Evolutionary conservation across 345 rosid genomes (phyloP).

Genomic region (Dimocarpus longan): DNA sequence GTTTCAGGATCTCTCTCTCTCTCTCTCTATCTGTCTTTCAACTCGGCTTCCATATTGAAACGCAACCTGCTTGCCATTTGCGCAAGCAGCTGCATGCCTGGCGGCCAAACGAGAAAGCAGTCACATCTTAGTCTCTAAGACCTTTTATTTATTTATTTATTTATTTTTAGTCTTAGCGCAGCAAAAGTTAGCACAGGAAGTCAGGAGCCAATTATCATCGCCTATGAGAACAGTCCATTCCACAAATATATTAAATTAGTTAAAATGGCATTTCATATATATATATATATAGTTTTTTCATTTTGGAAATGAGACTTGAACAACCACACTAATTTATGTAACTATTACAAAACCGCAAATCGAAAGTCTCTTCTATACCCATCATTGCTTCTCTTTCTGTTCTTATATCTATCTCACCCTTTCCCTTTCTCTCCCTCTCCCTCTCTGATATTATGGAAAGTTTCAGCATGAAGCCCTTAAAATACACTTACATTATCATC

Average conservation of each 20-base stretch:
- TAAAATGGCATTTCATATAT: neutral
- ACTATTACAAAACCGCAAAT: neutral
- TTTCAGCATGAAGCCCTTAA: neutral
- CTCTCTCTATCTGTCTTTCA: neutral
- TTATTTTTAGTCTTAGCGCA: neutral
- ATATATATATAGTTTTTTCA: slow-evolving; percentile 9
- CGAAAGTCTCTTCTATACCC: neutral
- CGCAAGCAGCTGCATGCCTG: neutral
- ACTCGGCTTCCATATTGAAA: neutral
- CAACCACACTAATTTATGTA: slow-evolving; percentile 24
- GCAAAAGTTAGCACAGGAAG: too few species aligned
- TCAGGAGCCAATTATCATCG: neutral
- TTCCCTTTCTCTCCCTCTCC: neutral
- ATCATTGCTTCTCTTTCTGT: neutral
- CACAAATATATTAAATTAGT: neutral
- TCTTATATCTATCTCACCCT: neutral
- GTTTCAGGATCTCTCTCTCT: neutral
- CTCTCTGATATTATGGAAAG: slow-evolving; percentile 15
- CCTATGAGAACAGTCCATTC: neutral
- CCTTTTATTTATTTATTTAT: too few species aligned
- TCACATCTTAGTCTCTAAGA: too few species aligned
- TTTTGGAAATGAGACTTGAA: slow-evolving; percentile 18
- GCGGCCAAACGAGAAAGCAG: too few species aligned
- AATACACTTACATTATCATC: neutral
- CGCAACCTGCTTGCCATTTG: neutral